A percentile compares a stretch with the other conserved stretches of the same genome.
phyloP scores from a whole-genome alignment of 345 rosid species.

The Reutealis trisperma region DNA sequence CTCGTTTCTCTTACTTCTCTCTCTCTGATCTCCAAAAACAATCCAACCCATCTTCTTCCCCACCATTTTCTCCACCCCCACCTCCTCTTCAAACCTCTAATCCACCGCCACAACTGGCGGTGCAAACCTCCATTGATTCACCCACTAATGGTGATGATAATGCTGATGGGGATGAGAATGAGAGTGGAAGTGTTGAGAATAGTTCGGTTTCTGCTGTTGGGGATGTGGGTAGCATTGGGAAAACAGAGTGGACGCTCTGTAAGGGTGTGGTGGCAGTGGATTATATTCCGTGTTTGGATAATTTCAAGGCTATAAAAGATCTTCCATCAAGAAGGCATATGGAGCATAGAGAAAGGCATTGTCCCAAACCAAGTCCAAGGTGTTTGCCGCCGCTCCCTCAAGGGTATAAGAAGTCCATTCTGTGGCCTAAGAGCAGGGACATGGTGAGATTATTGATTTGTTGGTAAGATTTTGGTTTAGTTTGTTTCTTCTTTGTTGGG shows the following conservation, averaged over 20 bases:
- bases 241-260: conserved; percentile 55
- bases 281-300: conserved; percentile 84
- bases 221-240: neutral
- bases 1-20: conserved; percentile 37
- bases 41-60: conserved; percentile 17
- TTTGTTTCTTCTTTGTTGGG: neutral
- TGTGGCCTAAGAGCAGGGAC: conserved; percentile 95
- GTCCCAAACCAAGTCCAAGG: conserved; percentile 62
- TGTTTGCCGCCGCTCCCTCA: conserved; percentile 76
- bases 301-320: conserved; percentile 54
- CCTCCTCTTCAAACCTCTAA: conserved; percentile 13
- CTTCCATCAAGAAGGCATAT: conserved; percentile 70
- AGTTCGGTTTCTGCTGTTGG: neutral
- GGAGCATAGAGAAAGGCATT: conserved; percentile 93
- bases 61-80: conserved; percentile 20
- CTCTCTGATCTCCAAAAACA: conserved; percentile 34
- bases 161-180: neutral
- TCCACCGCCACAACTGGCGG: conserved; percentile 4
- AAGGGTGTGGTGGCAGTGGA: conserved; percentile 52
- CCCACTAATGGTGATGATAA: neutral
- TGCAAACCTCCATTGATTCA: neutral
- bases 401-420: conserved; percentile 67
- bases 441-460: conserved; percentile 75
- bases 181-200: neutral
- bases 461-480: conserved; percentile 49